A percentile compares a stretch with the other conserved stretches of the same genome.
Evolutionary conservation across 306 rosid genomes (phyloP).

Genomic region (Gynostemma pentaphyllum): DNA sequence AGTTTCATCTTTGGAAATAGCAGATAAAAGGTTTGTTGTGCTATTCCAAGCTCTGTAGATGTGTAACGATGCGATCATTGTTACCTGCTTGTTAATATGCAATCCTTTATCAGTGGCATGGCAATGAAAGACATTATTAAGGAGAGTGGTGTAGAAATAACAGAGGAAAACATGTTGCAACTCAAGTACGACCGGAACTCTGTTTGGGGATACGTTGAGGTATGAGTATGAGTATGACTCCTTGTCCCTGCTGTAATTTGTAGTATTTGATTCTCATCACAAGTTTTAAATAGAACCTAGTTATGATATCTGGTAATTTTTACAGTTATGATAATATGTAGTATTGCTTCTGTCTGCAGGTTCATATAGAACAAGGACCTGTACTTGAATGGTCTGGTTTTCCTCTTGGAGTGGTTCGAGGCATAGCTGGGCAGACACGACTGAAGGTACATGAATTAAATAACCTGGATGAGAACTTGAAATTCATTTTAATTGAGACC

Average conservation of each 20-base stretch:
- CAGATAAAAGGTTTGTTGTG: conserved; percentile 65
- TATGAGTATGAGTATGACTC: conserved; percentile 13
- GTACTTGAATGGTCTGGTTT: conserved; percentile 72
- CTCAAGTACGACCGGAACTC: conserved; percentile 78
- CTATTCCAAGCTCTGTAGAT: conserved; percentile 6
- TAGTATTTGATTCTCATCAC: background rate
- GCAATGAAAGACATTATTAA: conserved; percentile 48
- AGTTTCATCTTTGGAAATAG: conserved; percentile 38
- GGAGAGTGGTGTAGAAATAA: conserved; percentile 44
- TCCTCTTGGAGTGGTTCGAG: conserved; percentile 84
- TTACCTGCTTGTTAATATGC: conserved; percentile 11
- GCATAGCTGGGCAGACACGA: conserved; percentile 96
- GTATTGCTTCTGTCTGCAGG: conserved; percentile 29
- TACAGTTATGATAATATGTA: background rate
- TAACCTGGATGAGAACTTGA: background rate
- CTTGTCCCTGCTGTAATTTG: background rate
- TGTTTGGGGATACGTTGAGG: conserved; percentile 92
- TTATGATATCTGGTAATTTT: background rate
- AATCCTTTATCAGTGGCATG: conserved; percentile 40
- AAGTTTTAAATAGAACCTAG: background rate
- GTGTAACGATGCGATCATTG: background rate
- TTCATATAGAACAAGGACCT: conserved; percentile 96
- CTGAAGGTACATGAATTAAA: conserved; percentile 37
- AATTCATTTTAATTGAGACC: background rate
- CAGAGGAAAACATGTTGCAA: conserved; percentile 48